Evolutionary conservation across 192 early-diverging fungal species (phyloP).

Genomic region (Podila epicladia): DNA sequence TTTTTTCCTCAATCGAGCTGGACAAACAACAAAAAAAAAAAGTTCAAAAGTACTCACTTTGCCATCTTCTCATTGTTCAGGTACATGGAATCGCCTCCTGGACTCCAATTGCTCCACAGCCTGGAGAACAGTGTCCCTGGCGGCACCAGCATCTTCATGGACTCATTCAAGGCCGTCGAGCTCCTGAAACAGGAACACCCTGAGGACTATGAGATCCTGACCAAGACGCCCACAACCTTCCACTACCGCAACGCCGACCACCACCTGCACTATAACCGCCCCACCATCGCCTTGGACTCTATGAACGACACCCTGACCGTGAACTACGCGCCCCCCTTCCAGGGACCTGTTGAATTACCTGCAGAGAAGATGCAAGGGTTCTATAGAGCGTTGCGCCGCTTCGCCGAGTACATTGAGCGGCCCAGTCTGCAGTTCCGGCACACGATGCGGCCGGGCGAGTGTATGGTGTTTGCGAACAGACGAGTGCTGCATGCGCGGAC

Average conservation of each 20-base stretch:
- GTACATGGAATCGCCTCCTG: slow-evolving; percentile 84
- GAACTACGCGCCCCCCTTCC: slow-evolving; percentile 88
- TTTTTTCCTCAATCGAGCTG: background rate
- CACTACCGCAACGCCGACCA: slow-evolving; percentile 85
- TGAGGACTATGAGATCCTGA: slow-evolving; percentile 67
- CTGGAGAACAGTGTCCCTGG: slow-evolving; percentile 81
- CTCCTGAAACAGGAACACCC: slow-evolving; percentile 65
- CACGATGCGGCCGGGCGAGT: slow-evolving; percentile 73
- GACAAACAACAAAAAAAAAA: background rate
- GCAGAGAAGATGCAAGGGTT: slow-evolving; percentile 60
- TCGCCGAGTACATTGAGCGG: slow-evolving; percentile 67
- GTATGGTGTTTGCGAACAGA: slow-evolving; percentile 82
- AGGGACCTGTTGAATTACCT: slow-evolving; percentile 69
- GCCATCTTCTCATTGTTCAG: slow-evolving; percentile 38
- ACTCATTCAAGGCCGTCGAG: slow-evolving; percentile 75
- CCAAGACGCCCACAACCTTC: slow-evolving; percentile 73
- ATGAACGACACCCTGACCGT: slow-evolving; percentile 59
- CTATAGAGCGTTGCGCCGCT: slow-evolving; percentile 71
- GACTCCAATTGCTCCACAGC: slow-evolving; percentile 81
- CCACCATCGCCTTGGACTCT: slow-evolving; percentile 65
- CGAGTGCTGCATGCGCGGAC: slow-evolving; percentile 82
- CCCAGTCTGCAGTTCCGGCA: slow-evolving; percentile 64
- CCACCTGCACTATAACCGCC: slow-evolving; percentile 74
- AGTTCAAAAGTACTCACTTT: background rate
- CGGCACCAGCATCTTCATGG: slow-evolving; percentile 79